phyloP scores from a whole-genome alignment of 495 filamentous ascomycete species.

The Extremus antarcticus region DNA sequence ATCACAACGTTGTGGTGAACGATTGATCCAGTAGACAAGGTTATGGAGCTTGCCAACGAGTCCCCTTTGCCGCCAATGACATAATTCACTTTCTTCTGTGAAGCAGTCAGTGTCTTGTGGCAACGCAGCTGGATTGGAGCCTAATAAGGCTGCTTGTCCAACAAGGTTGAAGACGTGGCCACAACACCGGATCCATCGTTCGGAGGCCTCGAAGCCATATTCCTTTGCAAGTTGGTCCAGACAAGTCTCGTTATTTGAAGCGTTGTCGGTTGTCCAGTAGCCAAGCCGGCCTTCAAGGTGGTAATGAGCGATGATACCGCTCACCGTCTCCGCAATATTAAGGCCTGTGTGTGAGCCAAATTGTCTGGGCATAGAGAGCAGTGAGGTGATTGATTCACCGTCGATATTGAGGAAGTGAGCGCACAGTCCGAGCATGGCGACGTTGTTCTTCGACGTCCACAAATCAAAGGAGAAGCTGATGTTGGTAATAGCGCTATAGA shows the following conservation, averaged over 20 bases:
- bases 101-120: not conserved
- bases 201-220: conserved; percentile 4
- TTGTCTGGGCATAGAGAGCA: conserved; percentile 5
- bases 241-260: conserved; percentile 7
- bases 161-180: conserved; percentile 14
- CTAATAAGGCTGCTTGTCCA: conserved; percentile 2
- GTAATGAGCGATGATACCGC: conserved; percentile 5
- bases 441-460: conserved; percentile 12
- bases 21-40: conserved; percentile 8
- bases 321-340: conserved; percentile 7
- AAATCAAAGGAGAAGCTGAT: conserved; percentile 6
- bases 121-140: conserved; percentile 1
- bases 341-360: conserved; percentile 3
- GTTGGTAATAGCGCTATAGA: not conserved
- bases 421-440: conserved; percentile 4
- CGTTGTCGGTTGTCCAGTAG: conserved; percentile 18
- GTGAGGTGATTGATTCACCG: not conserved
- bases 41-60: conserved; percentile 18
- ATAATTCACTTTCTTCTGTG: not conserved
- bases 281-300: conserved; percentile 6
- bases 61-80: conserved; percentile 8
- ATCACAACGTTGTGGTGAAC: conserved; percentile 6
- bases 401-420: conserved; percentile 9
- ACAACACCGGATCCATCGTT: conserved; percentile 10
- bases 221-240: conserved; percentile 3